Base-by-base conservation (phyloP, 441 rosid species). In the Gossypium aridum region DNA sequence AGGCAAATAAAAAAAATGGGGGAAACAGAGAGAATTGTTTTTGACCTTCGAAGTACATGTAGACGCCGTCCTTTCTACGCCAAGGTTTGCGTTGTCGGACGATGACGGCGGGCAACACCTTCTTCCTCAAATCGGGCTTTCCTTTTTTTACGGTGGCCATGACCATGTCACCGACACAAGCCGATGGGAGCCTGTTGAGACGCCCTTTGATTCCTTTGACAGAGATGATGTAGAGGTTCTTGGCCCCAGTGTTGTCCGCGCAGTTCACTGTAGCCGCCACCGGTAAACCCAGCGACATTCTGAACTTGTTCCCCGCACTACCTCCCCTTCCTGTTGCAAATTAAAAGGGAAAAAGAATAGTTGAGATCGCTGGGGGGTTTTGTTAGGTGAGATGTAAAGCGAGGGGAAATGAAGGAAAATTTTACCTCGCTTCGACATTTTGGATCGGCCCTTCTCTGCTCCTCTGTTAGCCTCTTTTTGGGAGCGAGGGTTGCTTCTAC, bases 341-440 rank as follows among this genome's bases (percentile, higher is more conserved):
- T 49, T 8, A 4, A 39, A 73, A 56, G 13, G 25, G 54, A 43
- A 14, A 62, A 70, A 71, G 10, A 1, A n/a, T 7, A 12, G 2
- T 51, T 51, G 16, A 69, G 45, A 51, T 69, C 45, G 20, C 9
- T 51, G 12, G n/a, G 19, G 1, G 6, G 0, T 16, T 13, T 49
- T 19, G 47, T 63, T 23, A 4, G 45, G 70, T 17, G 31, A 25
- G 31, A 13, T 2, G 13, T 70, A 39, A 62, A 67, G 3, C 3
- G 45, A 59, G 12, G 45, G 64, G 26, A 25, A 54, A 20, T 4
- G 60, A 45, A 31, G 17, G 69, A 9, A 66, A 45, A 2, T 13
- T 65, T 16, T 49, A 88, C 91, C 95, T 83, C 97, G 87, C 86
- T 91, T 91, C 92, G 97, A 92, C 97, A 92, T 91, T 76, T 77